Evolutionary conservation across 2,329 filamentous ascomycete genomes (phyloP).

Genomic region (Penicillium verrucosum): DNA sequence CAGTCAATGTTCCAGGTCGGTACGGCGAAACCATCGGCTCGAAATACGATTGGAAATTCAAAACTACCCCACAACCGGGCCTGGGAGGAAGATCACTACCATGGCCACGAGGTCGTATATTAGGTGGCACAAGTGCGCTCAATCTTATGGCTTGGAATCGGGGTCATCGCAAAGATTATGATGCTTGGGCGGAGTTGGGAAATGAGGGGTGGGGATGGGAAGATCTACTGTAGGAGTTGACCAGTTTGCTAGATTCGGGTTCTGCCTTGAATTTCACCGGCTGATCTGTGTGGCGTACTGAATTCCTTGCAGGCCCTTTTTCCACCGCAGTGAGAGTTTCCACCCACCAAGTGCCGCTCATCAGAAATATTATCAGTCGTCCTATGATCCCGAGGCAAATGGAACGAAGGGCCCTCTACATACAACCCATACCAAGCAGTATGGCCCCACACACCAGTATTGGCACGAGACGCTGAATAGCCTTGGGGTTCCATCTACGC

Average conservation of each 20-base stretch:
- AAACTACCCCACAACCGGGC: constrained; percentile 29
- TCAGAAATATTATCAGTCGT: constrained; percentile 25
- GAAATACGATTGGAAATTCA: constrained; percentile 35
- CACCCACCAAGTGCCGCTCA: constrained; percentile 26
- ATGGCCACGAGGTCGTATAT: constrained; percentile 27
- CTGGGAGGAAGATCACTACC: constrained; percentile 10
- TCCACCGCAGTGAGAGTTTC: constrained; percentile 51
- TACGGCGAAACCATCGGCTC: constrained; percentile 13
- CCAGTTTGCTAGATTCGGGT: neutral
- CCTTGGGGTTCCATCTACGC: constrained; percentile 38
- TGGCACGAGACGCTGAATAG: constrained; percentile 46
- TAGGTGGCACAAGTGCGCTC: constrained; percentile 34
- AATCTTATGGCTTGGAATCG: constrained; percentile 32
- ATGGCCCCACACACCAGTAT: constrained; percentile 39
- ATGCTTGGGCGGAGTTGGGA: constrained; percentile 33
- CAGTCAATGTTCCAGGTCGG: constrained; percentile 25
- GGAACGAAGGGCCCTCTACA: constrained; percentile 37
- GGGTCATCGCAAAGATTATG: constrained; percentile 27
- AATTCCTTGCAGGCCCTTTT: constrained; percentile 47
- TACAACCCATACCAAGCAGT: constrained; percentile 22
- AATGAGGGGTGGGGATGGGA: constrained; percentile 31
- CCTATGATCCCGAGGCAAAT: constrained; percentile 17
- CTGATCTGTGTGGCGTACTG: constrained; percentile 7
- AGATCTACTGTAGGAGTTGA: constrained; percentile 18
- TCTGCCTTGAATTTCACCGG: constrained; percentile 1